Evolutionary conservation across 2,329 filamentous ascomycete genomes (phyloP), one percentile per base, ranked within the genome.

Genomic region (Clathrospora elynae): DNA sequence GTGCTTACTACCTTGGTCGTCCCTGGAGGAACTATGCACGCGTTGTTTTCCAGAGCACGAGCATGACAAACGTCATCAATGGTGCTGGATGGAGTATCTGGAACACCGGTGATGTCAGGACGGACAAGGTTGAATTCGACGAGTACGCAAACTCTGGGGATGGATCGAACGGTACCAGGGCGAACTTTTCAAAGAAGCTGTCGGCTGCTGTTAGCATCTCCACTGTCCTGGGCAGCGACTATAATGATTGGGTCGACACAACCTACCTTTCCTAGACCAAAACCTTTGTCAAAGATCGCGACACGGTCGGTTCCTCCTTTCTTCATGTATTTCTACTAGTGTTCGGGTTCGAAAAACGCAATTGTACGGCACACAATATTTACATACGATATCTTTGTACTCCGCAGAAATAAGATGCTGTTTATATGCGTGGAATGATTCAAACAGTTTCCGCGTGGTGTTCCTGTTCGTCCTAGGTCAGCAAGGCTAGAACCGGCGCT

Each of bases 71-170:
- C 16, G 79, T 85, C 13, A 76, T 87, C 56, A 84, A 85, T 55
- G 46, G 72, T 2, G 76, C 76, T 0, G 84, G 83, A 0, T 86
- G 84, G 83, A 62, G 55, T 2, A 59, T 71, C 18, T 86, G 83
- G 83, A 75, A 75, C 43, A 67, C 53, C 2, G 71, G 70, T 2
- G 70, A 76, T 29, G 60, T 72, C n/a, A 72, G 75, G 23, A 82
- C 79, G 1, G 72, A 71, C 22, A 68, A 79, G 29, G 78, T 85
- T 1, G 64, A 71, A 17, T 85, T 80, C 49, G 79, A 68, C 7
- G 84, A 86, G 71, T 85, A 78, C 57, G 67, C 55, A 13, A 86
- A 86, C 65, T 75, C 74, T 1, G 84, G 84, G 1, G 61, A 70
- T 20, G 83, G 84, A 2, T 72, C 82, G 2, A 64, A 67, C 12